Base-by-base conservation (phyloP, 345 rosid genomes). In the Brassica rapa region DNA sequence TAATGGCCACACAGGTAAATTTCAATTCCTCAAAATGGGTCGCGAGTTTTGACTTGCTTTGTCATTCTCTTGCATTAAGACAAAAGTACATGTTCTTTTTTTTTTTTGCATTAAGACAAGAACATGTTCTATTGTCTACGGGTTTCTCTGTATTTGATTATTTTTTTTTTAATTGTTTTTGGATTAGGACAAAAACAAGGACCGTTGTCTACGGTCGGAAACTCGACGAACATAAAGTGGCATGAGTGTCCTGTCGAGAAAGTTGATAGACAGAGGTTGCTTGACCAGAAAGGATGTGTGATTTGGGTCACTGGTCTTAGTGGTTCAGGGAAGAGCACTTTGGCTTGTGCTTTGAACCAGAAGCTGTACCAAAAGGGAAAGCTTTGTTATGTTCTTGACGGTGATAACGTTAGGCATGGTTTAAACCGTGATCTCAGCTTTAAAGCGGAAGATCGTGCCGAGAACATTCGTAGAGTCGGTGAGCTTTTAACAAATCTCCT, bases 251-350 rank as follows among this genome's bases (percentile, higher is more conserved):
- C 93, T 11, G 92, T 91, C 63, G 90, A 75, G 65, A 91, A 88
- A 74, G 62, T 73, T 80, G 90, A 85, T 60, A 80, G 97, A 80
- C 91, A 89, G 12, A 78, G 84, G 46, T 78, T 91, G 80, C 91
- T 91, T 63, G 85, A 87, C 75, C 97, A 91, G 82, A 91, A 91
- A 79, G 97, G 97, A 10, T 91, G 94, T 25, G 90, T 89, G 62
- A 84, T 89, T 78, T 91, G 97, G 97, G 84, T 89, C 75, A 91
- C 94, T 0, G 94, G 97, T 66, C 94, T 91, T 39, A 88, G 94
- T 72, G 97, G 93, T 83, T 91, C 97, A 88, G 94, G 94, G 51
- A 91, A 91, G 84, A 91, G 94, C 83, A 90, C 93, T 68, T 43
- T 92, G 83, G 97, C 97, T 4, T 92, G 93, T 77, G 91, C 94